Evolutionary conservation across 768 basidiomycete genomes (phyloP).

Genomic region (Xerocomellus chrysenteron): DNA sequence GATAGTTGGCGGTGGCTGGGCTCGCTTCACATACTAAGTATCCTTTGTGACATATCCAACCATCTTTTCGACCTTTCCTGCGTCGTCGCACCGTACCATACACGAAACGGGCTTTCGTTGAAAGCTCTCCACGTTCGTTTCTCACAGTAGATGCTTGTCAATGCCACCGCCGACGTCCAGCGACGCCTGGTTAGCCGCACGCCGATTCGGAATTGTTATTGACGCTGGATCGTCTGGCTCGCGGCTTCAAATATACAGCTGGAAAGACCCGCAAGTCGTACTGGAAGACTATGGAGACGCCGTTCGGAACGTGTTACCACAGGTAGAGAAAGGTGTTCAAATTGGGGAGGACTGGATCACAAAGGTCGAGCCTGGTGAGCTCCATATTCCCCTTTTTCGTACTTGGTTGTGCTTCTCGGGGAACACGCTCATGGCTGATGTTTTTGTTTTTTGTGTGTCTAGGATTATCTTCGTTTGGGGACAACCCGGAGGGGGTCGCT

Average conservation of each 20-base stretch:
- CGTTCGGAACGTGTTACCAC: constrained; percentile 61
- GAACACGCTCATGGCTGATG: not conserved
- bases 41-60: not conserved
- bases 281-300: constrained; percentile 50
- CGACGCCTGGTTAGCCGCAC: constrained; percentile 74
- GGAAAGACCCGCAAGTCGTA: constrained; percentile 76
- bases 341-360: constrained; percentile 81
- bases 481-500: constrained; percentile 66
- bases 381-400: not conserved
- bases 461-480: constrained; percentile 87
- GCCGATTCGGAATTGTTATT: constrained; percentile 91
- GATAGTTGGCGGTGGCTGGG: constrained; percentile 1
- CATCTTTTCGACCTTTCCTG: not conserved
- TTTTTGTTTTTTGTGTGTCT: not conserved
- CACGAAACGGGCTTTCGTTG: constrained; percentile 17
- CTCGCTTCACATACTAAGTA: not conserved
- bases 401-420: not conserved
- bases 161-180: constrained; percentile 77
- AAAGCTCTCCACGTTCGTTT: constrained; percentile 24
- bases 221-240: constrained; percentile 99
- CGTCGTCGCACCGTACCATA: constrained; percentile 8
- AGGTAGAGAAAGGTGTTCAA: constrained; percentile 89
- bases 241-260: constrained; percentile 94
- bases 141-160: constrained; percentile 28
- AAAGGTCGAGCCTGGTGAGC: constrained; percentile 92